Evolutionary conservation across 2,329 filamentous ascomycete species (phyloP), one percentile per base, ranked within the genome.

Genomic region (Penicillium capsulatum): DNA sequence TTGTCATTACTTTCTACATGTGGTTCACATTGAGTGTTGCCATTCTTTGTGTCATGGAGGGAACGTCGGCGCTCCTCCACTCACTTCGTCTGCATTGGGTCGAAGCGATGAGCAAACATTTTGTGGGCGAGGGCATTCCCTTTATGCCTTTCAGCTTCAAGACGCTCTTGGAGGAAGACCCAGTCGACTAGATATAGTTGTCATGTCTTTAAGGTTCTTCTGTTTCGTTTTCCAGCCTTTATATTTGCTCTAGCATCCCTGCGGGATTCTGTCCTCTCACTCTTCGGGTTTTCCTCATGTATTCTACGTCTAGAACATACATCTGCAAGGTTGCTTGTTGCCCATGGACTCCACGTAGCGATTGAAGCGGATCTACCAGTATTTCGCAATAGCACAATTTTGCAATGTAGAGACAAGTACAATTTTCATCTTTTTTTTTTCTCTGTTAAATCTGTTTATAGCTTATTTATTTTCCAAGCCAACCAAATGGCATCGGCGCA

Each of bases 31-130:
- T 97, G 38, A 87, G 83, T 1, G 77, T 88, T 41, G 77, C 76
- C 4, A 83, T 96, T 51, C 73, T 96, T 42, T 91, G 92, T 54
- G 81, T 92, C 56, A 96, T 96, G 90, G 90, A 96, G 66, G 90
- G 90, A 50, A 95, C 91, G 20, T 91, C 85, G 68, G 90, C 90
- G 44, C 40, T 96, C 90, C 75, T 94, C 70, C 89, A 95, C 71
- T 87, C 83, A 45, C 77, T 96, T 54, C 80, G 90, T 74, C 72
- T 96, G 60, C 90, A 94, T 56, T 96, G 90, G 90, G 90, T 96
- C 48, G 91, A 96, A 68, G 91, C 90, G 13, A 96, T 96, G 81
- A 94, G 87, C 70, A 95, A 95, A 73, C 91, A 94, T 73, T 94
- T 94, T 67, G 83, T 94, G 63, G 92, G 92, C 59, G 85, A 86